Base-by-base conservation (phyloP, 2,329 filamentous ascomycete genomes). In the Endoconidiophora laricicola region DNA sequence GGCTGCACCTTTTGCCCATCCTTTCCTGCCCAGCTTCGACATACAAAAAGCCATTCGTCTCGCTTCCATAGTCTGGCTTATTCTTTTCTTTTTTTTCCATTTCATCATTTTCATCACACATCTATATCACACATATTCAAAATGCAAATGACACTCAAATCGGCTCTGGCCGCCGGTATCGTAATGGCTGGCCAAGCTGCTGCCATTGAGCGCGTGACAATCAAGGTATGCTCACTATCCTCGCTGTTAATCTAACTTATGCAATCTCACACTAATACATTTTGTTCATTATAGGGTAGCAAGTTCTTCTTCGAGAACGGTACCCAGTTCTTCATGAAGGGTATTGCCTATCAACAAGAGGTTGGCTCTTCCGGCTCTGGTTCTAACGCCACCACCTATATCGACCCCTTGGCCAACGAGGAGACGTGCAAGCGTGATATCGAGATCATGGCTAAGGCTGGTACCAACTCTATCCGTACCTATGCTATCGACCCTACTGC, bases 281-380 rank as follows among this genome's bases (percentile, higher is more conserved):
- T 33, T 54, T 47, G 18, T 33, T 40, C 4, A 57, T 57, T 49
- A 60, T 50, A 81, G 76, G 81, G 85, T 58, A 76, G 76, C 62
- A 88, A 91, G 67, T 90, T 95, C 74, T 95, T 93, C 74, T 88
- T 83, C 72, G 74, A 84, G 65, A 83, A 81, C 59, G 72, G 72
- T 55, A 74, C 72, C 16, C 70, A 75, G 60, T 75, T 75, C 68
- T 93, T 79, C 73, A 86, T 96, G 66, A 86, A 83, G 66, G 91
- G 91, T 69, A 73, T 98, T 58, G 91, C 91, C 57, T 98, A 98
- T 70, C 91, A 98, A 72, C 79, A 88, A 69, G 84, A 90, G 59
- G 71, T 71, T 56, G 71, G 70, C 56, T 69, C 74, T 48, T 73
- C 72, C 48, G 74, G 78, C 54, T 61, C 60, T 52, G 69, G 70